These are phyloP conservation scores for Podosphaera xanthii DNA, from an alignment of 2,329 filamentous ascomycete species.

Conservation along the genomic window DNA sequence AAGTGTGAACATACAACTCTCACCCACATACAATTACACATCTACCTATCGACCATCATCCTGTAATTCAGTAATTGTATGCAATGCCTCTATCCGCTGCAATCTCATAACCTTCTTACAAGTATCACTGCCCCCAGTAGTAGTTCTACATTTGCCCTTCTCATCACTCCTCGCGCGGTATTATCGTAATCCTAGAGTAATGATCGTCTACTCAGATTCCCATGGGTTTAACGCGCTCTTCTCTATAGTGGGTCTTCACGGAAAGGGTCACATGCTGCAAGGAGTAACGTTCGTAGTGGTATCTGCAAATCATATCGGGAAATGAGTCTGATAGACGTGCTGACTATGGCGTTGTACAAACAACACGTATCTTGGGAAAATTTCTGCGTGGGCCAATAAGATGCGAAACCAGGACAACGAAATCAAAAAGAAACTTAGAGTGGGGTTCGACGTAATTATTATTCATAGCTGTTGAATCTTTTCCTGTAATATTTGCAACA, in stretches of 20 bases:
- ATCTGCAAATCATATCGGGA: not conserved
- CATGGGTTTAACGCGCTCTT: not conserved
- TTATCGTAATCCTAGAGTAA: not conserved
- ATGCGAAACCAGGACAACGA: not conserved
- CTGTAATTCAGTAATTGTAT: too few species aligned
- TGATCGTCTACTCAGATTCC: not conserved
- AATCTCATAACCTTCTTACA: too few species aligned
- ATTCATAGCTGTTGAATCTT: not conserved
- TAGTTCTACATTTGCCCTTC: too few species aligned
- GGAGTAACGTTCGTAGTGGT: not conserved
- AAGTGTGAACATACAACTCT: too few species aligned
- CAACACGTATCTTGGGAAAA: not conserved
- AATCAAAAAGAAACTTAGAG: not conserved
- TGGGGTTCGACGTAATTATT: too few species aligned
- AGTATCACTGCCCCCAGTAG: too few species aligned
- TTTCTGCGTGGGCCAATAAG: not conserved
- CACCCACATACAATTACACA: too few species aligned
- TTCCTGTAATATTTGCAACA: not conserved
- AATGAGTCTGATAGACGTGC: not conserved
- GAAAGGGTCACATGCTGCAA: not conserved
- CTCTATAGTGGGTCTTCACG: not conserved
- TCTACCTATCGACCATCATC: too few species aligned
- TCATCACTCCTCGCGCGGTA: not conserved
- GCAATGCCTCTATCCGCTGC: too few species aligned
- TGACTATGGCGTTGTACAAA: not conserved